phyloP scores from a whole-genome alignment of 2,329 filamentous ascomycete species.

The Neonectria sp. region DNA sequence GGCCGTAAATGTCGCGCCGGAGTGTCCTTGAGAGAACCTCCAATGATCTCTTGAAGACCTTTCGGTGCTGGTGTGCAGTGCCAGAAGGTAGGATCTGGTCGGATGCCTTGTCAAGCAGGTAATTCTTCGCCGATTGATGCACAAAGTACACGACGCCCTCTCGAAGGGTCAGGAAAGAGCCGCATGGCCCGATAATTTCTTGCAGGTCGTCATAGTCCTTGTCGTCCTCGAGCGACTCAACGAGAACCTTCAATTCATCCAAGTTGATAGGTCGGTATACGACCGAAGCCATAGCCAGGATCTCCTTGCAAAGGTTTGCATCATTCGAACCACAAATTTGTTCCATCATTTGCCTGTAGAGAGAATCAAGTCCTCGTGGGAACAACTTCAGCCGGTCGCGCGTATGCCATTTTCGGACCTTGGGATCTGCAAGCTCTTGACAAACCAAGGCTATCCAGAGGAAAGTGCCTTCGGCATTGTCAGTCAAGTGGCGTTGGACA shows the following conservation, averaged over 20 bases:
- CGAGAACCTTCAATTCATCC: constrained; percentile 50
- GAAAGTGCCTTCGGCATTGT: constrained; percentile 55
- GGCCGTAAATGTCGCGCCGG: constrained; percentile 56
- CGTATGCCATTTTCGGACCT: constrained; percentile 30
- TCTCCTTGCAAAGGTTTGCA: constrained; percentile 48
- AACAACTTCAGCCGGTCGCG: constrained; percentile 50
- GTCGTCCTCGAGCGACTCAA: constrained; percentile 34
- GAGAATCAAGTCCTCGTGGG: constrained; percentile 51
- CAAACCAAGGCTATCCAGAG: constrained; percentile 46
- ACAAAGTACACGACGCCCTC: constrained; percentile 53
- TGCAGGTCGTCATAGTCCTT: constrained; percentile 33
- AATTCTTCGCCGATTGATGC: constrained; percentile 62
- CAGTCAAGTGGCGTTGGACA: constrained; percentile 38
- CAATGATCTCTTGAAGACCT: constrained; percentile 54
- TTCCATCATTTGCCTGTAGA: constrained; percentile 58
- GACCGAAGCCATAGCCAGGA: constrained; percentile 51
- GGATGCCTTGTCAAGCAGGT: constrained; percentile 48
- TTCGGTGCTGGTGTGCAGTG: constrained; percentile 44
- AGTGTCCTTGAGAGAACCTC: constrained; percentile 43
- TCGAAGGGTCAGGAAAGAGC: constrained; percentile 57
- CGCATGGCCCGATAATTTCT: constrained; percentile 51
- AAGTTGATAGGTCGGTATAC: constrained; percentile 56
- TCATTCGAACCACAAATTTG: constrained; percentile 50
- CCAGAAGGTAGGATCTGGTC: constrained; percentile 50
- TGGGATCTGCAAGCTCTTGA: constrained; percentile 29